Conservation (phyloP, 371 early-diverging fungal genomes). For the Quaeritorhiza haematococci region DNA sequence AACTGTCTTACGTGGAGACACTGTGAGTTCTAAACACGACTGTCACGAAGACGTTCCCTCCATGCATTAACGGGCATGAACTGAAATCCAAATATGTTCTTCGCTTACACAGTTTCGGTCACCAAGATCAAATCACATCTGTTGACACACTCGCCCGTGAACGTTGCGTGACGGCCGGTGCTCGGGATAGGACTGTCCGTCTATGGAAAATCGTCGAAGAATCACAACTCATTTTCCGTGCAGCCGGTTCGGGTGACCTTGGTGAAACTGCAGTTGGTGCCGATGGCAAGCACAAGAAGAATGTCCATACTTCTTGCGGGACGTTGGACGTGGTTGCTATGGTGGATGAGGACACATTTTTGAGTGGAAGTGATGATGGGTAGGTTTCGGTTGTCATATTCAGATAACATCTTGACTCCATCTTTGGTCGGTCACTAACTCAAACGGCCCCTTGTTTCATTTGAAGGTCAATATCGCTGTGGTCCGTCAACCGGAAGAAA, state of each 20-base stretch:
- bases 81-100: slow-evolving; percentile 1
- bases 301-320: slow-evolving; percentile 49
- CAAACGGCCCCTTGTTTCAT: slow-evolving; percentile 5
- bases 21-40: slow-evolving; percentile 38
- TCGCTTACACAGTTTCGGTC: slow-evolving; percentile 70
- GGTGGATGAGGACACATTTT: slow-evolving; percentile 85
- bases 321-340: slow-evolving; percentile 80
- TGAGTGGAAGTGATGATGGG: slow-evolving; percentile 88
- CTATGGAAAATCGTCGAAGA: slow-evolving; percentile 94
- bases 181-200: slow-evolving; percentile 85
- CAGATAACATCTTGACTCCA: too few species aligned
- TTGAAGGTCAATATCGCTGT: slow-evolving; percentile 75
- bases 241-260: slow-evolving; percentile 53
- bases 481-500: slow-evolving; percentile 87
- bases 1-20: slow-evolving; percentile 89
- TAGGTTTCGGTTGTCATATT: too few species aligned
- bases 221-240: slow-evolving; percentile 87
- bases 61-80: too few species aligned
- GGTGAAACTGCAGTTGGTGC: slow-evolving; percentile 12
- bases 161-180: slow-evolving; percentile 88
- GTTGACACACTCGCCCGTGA: slow-evolving; percentile 80
- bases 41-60: not conserved
- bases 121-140: slow-evolving; percentile 80
- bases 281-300: slow-evolving; percentile 20
- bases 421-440: slow-evolving; percentile 1